Evolutionary conservation across 768 basidiomycete genomes (phyloP), one percentile per base, ranked within the genome.

Genomic region (Russula brevipes): DNA sequence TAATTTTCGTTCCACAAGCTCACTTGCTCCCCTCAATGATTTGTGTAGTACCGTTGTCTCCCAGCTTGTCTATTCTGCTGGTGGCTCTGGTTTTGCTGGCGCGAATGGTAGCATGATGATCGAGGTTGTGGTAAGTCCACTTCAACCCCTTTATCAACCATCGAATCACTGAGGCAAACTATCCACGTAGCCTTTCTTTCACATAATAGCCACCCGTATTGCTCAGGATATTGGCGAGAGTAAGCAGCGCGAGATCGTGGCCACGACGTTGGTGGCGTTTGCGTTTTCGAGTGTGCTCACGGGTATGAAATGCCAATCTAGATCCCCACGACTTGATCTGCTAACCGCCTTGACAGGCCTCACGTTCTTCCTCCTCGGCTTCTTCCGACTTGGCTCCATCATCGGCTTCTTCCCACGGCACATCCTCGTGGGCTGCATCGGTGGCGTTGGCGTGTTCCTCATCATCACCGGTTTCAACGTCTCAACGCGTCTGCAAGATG

Each of bases 81-180:
- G 94, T 5, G 96, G 91, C 4, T 94, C 89, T 68, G 87, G 86
- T 30, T 97, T 99, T 73, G 85, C 85, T 9, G 91, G 91, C 54
- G 93, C 88, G 2, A 94, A 93, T 74, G 92, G 91, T 6, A 93
- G 90, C 66, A 94, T 95, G 94, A 97, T 98, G 94, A 98, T 99
- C 65, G 96, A 98, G 75, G 92, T 95, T 11, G 94, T 98, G 68
- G 90, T 93, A 72, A 56, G 55, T 30, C 17, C 17, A 46, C 12
- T 24, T 42, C 12, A 42, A 42, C 11, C 49, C 12, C 35, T 39
- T 44, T 50, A 38, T 62, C 42, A 35, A 45, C 30, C 10, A 54
- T 46, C 44, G 46, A 24, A 44, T 38, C 19, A 33, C 31, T 14
- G 42, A n/a, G 16, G 14, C 2, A 51, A 9, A 46, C 51, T 41